A percentile compares a stretch with the other conserved stretches of the same genome.
Evolutionary conservation across 176 grass and related monocot species (phyloP).

Genomic region (Sorghum bicolor): DNA sequence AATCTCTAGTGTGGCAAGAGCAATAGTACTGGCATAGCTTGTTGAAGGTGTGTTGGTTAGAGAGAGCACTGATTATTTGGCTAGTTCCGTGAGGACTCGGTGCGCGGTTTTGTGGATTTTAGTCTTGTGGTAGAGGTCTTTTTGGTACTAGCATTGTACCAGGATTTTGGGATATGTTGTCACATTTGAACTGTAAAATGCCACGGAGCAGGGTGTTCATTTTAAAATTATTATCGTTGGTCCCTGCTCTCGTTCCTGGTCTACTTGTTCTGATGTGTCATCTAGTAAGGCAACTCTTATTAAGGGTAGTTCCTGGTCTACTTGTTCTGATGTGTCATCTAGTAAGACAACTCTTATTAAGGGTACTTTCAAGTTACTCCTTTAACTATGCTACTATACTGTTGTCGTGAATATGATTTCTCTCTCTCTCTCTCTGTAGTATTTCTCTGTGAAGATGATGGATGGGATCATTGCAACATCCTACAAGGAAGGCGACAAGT

Average conservation of each 20-base stretch:
- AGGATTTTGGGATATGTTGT: not conserved
- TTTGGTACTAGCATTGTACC: not conserved
- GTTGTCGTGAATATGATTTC: not conserved
- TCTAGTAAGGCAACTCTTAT: not conserved
- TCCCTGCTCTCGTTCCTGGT: not conserved
- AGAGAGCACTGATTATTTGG: not conserved
- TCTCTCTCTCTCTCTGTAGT: constrained; percentile 29
- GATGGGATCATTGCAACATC: constrained; percentile 82
- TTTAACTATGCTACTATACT: not conserved
- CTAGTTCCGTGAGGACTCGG: not conserved
- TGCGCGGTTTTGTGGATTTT: not conserved
- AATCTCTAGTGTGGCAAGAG: not conserved
- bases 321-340: not conserved
- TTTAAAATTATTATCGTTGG: not conserved
- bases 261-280: not conserved
- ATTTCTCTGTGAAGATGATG: constrained; percentile 93
- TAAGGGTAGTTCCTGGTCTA: not conserved
- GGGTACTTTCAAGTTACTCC: not conserved
- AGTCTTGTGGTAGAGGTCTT: not conserved
- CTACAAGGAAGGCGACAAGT: constrained; percentile 77
- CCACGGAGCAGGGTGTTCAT: not conserved
- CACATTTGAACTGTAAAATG: not conserved
- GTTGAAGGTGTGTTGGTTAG: not conserved
- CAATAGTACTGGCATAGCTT: not conserved
- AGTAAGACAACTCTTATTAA: not conserved